These are phyloP conservation scores for Podila horticola DNA, from an alignment of 192 early-diverging fungal genomes.

Conservation along the genomic window DNA sequence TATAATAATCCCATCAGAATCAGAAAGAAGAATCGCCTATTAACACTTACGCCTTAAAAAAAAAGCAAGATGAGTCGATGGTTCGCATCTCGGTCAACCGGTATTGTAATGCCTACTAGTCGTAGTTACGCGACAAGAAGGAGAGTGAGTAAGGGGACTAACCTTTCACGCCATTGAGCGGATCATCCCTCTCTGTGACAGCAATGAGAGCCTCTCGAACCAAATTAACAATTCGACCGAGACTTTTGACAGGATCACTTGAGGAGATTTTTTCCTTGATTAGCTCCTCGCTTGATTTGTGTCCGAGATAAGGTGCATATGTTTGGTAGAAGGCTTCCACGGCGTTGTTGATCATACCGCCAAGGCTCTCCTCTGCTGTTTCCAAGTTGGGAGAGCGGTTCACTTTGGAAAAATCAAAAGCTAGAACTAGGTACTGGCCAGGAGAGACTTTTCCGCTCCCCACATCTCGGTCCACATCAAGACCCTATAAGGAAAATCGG, in stretches of 20 bases:
- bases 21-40: not conserved
- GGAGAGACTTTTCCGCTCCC: constrained; percentile 13
- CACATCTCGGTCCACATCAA: constrained; percentile 32
- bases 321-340: constrained; percentile 13
- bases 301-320: constrained; percentile 33
- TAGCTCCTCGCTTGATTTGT: constrained; percentile 7
- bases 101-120: too few species aligned
- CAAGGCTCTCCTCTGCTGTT: constrained; percentile 7
- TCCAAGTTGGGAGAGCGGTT: constrained; percentile 18
- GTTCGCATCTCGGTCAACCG: too few species aligned
- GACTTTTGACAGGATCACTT: constrained; percentile 14
- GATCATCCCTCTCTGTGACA: too few species aligned
- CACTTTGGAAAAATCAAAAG: constrained; percentile 30
- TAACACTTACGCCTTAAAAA: constrained; percentile 37
- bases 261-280: not conserved
- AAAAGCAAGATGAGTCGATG: too few species aligned
- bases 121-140: too few species aligned
- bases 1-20: constrained; percentile 6
- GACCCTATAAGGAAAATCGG: constrained; percentile 18
- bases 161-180: too few species aligned
- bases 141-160: too few species aligned
- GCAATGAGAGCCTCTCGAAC: too few species aligned
- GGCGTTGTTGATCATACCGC: constrained; percentile 20
- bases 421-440: constrained; percentile 28
- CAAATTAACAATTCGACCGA: constrained; percentile 9